Base-by-base conservation (phyloP, 495 filamentous ascomycete species). In the Pyrenula aspistea region DNA sequence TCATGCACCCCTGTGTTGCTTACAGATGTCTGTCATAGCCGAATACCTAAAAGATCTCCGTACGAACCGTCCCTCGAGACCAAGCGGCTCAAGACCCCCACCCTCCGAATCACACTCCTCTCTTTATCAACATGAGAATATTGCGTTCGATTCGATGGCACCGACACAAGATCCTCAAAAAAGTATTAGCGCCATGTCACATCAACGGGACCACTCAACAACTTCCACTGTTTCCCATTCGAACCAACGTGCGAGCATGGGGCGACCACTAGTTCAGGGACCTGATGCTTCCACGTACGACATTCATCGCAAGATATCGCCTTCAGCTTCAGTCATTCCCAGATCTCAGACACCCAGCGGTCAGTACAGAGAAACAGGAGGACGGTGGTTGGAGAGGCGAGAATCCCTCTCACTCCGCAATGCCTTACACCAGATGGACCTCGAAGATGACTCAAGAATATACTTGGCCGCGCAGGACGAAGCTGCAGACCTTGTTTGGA, bases 311-410 rank as follows among this genome's bases (percentile, higher is more conserved):
- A 77, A 66, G 55, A 74, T 65, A 53, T 77, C 63, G 62, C 75
- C 78, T 12, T 65, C 68, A 2, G 65, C 72, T 36, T 65, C 67
- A 52, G 62, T 71, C 4, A 63, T 67, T 36, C 68, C 64, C 19
- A 62, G 63, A 15, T 55, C 62, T 2, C 59, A 65, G 4, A 56
- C 71, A 15, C 78, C 82, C 11, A 81, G 71, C 48, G 76, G 80
- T 21, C 78, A 77, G 2, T 96, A 95, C 69, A 83, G 84, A 20
- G 90, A 95, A 72, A 85, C 80, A 55, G 85, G 83, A 12, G 83
- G 86, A 62, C 77, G 91, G 55, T 89, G 87, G 77, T 86, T 91
- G 75, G 91, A 96, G 68, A 88, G 85, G 64, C 86, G 92, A 65
- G 89, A 96, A 65, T 87, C 87, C 1, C 74, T 81, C 22, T 84